These are phyloP conservation scores for Aspergillus alliaceus DNA, from an alignment of 2,329 filamentous ascomycete genomes.

Conservation along the genomic window DNA sequence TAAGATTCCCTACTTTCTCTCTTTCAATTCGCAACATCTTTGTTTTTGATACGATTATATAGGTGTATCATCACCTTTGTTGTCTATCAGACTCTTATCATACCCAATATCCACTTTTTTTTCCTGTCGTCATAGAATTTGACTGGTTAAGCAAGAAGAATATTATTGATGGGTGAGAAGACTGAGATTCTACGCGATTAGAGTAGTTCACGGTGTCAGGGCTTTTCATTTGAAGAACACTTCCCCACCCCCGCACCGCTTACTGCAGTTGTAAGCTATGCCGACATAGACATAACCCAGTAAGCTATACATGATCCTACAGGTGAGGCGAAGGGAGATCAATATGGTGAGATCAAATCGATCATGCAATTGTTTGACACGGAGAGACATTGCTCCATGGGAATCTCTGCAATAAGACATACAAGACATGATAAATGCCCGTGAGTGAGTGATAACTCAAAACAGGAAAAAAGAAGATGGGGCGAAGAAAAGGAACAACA, in stretches of 20 bases:
- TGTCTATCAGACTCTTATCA: constrained; percentile 19
- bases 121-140: constrained; percentile 6
- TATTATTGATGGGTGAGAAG: not conserved
- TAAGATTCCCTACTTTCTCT: constrained; percentile 5
- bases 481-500: constrained; percentile 13
- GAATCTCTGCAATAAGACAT: constrained; percentile 33
- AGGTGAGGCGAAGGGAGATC: not conserved
- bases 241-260: no score
- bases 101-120: constrained; percentile 18
- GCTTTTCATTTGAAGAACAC: not conserved
- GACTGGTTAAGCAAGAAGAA: not conserved
- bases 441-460: not conserved
- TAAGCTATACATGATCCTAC: no score
- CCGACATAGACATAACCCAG: not conserved
- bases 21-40: not conserved
- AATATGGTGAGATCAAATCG: constrained; percentile 23
- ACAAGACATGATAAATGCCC: constrained; percentile 15
- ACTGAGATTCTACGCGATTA: not conserved
- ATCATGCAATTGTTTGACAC: constrained; percentile 36
- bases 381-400: constrained; percentile 31
- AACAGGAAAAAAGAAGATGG: not conserved
- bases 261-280: not conserved
- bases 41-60: constrained; percentile 22
- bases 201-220: not conserved
- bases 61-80: constrained; percentile 26